A percentile compares a stretch with the other conserved stretches of the same genome.
Conservation (phyloP, 2,329 filamentous ascomycete genomes). For the Fusarium buxicola region DNA sequence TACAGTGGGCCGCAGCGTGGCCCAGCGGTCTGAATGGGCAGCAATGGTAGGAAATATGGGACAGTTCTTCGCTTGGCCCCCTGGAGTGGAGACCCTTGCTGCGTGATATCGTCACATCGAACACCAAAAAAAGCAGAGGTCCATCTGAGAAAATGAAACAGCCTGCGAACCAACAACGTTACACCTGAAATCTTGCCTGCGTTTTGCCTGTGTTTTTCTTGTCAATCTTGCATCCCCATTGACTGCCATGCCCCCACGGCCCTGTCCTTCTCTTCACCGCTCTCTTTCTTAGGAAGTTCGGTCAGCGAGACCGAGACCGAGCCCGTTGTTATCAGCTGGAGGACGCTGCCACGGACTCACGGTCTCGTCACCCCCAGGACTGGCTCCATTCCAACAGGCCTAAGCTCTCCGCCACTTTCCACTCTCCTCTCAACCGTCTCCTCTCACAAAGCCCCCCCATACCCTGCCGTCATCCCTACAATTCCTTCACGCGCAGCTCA, state of each 20-base stretch:
- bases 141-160: slow-evolving; percentile 18
- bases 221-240: slow-evolving; percentile 31
- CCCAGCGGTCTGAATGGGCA: slow-evolving; percentile 16
- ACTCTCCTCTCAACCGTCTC: slow-evolving; percentile 31
- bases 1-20: slow-evolving; percentile 7
- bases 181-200: slow-evolving; percentile 13
- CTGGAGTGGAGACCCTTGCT: slow-evolving; percentile 24
- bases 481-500: slow-evolving; percentile 21
- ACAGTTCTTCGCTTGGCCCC: slow-evolving; percentile 14
- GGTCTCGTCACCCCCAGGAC: slow-evolving; percentile 32
- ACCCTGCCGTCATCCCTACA: slow-evolving; percentile 41
- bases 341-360: neutral
- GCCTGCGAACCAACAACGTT: slow-evolving; percentile 10
- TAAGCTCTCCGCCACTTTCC: slow-evolving; percentile 45
- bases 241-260: slow-evolving; percentile 22
- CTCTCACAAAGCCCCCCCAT: slow-evolving; percentile 25
- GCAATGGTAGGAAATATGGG: slow-evolving; percentile 14
- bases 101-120: slow-evolving; percentile 36
- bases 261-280: slow-evolving; percentile 25
- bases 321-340: neutral
- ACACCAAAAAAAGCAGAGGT: slow-evolving; percentile 18
- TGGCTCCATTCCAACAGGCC: slow-evolving; percentile 42
- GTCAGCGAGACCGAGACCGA: slow-evolving; percentile 24
- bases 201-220: slow-evolving; percentile 16
- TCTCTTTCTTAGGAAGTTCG: slow-evolving; percentile 18